Base-by-base conservation (phyloP, 306 rosid species). In the Sicyos edulis region DNA sequence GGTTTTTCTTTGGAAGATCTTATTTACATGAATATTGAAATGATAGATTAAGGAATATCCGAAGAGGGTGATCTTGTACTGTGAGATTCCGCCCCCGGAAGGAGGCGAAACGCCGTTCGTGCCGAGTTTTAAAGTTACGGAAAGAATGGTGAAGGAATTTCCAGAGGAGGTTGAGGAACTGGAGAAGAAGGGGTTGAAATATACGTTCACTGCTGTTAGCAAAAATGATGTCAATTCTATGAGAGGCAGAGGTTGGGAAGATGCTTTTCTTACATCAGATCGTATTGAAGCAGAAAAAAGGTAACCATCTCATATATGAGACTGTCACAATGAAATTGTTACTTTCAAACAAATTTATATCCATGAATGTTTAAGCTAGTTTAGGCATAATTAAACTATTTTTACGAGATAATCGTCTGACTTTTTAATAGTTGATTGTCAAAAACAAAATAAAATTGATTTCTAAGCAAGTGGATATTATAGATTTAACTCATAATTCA, bases 231-330 rank as follows among this genome's bases (percentile, higher is more conserved):
- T 76, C 0, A 74, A 82, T 8, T 87, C 96, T 57, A 89, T 89
- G 96, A 91, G 96, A 73, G 96, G 97, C n/a, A 78, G 97, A 78
- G 92, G 91, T 0, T 91, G 93, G 97, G 86, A 91, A 59, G 88
- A 87, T 54, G 81, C 97, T 50, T 87, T 91, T 74, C 87, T 74
- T 0, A 79, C 96, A 67, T 83, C 97, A 0, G 91, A 87, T 78
- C 85, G 47, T 8, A 69, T 72, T 5, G 79, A 76, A 83, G 97
- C 88, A n/a, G 85, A 91, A 66, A 78, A 8, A 78, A 88, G 85
- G 97, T 91, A 77, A 20, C 44, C 55, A 32, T 32, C 0, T 32
- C 4, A 26, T 26, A 1, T 26, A 26, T 26, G 29, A 26, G 3
- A 1, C 29, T 26, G 29, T 26, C 37, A 32, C 37, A 32, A 32